A percentile compares a stretch with the other conserved stretches of the same genome.
Conservation (phyloP, 2,329 filamentous ascomycete genomes). For the Phaeophleospora eucalypticola region DNA sequence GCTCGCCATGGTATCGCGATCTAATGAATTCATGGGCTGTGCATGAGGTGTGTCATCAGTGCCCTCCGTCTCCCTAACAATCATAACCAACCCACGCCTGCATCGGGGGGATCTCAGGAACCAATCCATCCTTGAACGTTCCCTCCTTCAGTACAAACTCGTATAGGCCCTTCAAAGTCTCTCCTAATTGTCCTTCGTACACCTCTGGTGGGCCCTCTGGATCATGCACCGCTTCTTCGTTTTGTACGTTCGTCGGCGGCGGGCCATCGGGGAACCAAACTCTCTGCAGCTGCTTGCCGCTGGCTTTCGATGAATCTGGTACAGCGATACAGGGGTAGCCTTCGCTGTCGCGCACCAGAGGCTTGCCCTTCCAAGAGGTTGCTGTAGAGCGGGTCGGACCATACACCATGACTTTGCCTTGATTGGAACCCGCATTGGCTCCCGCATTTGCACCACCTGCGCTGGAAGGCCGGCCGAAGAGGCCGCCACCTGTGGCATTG, state of each 20-base stretch:
- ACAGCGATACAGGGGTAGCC: neutral
- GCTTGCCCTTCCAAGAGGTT: constrained; percentile 33
- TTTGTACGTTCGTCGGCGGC: constrained; percentile 54
- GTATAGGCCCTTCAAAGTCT: constrained; percentile 57
- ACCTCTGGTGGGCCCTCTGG: constrained; percentile 51
- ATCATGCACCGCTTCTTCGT: neutral
- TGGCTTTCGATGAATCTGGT: neutral
- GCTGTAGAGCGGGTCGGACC: neutral
- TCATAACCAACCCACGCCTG: constrained; percentile 60
- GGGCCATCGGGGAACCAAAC: constrained; percentile 46
- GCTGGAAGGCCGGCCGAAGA: constrained; percentile 2
- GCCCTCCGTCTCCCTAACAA: constrained; percentile 13
- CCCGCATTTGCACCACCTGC: too few species aligned
- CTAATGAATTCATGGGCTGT: too few species aligned
- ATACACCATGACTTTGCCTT: too few species aligned
- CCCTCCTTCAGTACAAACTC: constrained; percentile 61
- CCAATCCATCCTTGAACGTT: constrained; percentile 63
- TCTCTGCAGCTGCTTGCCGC: neutral
- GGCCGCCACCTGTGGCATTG: too few species aligned
- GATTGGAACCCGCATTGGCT: too few species aligned
- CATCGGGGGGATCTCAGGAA: constrained; percentile 75
- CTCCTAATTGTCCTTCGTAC: constrained; percentile 57
- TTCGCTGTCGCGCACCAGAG: neutral
- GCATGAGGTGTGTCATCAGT: too few species aligned
- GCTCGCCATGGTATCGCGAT: too few species aligned